Evolutionary conservation across 1,284 basidiomycete genomes (phyloP).

Genomic region (Rhodotorula sp.): DNA sequence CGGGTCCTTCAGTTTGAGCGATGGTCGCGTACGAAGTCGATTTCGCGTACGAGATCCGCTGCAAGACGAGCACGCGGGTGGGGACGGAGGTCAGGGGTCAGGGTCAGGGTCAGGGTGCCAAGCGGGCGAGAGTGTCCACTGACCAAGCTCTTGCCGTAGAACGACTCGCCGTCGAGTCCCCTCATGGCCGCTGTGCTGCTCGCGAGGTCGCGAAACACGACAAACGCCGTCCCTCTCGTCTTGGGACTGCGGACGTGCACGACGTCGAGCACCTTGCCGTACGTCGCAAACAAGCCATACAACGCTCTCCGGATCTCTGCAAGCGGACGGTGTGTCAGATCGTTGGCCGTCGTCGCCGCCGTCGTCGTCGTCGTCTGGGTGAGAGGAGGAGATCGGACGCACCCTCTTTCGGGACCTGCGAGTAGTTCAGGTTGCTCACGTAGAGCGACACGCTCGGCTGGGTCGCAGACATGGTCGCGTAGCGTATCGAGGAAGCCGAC

Average conservation of each 20-base stretch:
- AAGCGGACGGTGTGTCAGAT: neutral
- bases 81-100: neutral
- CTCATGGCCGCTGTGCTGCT: conserved; percentile 87
- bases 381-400: conserved; percentile 36
- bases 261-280: conserved; percentile 90
- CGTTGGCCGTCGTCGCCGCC: neutral
- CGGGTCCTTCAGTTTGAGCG: conserved; percentile 41
- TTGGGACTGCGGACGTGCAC: conserved; percentile 83
- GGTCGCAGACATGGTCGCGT: conserved; percentile 16
- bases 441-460: conserved; percentile 83
- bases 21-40: conserved; percentile 44
- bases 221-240: conserved; percentile 93
- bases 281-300: conserved; percentile 85
- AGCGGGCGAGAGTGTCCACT: conserved; percentile 47
- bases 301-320: conserved; percentile 77
- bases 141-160: conserved; percentile 89
- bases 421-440: conserved; percentile 83
- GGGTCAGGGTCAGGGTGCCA: too few species aligned
- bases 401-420: conserved; percentile 85
- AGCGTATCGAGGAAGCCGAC: neutral
- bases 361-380: neutral
- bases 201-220: conserved; percentile 87
- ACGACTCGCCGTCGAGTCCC: conserved; percentile 82
- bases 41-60: conserved; percentile 44
- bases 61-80: neutral